phyloP scores from a whole-genome alignment of 768 basidiomycete genomes.

The Mycena vulgaris region DNA sequence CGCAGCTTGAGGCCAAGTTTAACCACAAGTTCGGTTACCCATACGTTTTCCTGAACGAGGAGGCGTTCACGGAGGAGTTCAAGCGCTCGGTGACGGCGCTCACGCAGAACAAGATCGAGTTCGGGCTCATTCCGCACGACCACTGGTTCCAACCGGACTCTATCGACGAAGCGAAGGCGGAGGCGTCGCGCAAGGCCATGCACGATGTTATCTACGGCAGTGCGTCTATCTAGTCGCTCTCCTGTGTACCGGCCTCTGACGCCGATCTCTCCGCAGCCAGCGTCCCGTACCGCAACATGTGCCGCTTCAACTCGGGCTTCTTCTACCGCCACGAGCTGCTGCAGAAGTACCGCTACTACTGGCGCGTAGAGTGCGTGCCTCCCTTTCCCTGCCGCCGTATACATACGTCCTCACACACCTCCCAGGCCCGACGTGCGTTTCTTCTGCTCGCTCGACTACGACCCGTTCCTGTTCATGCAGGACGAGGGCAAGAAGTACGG shows the following conservation, averaged over 20 bases:
- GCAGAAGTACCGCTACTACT: slow-evolving; percentile 71
- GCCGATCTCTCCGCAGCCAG: neutral
- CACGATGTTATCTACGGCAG: slow-evolving; percentile 62
- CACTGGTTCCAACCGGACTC: slow-evolving; percentile 86
- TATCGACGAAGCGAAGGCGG: slow-evolving; percentile 83
- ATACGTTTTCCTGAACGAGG: slow-evolving; percentile 92
- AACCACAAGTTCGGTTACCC: slow-evolving; percentile 87
- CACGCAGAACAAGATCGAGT: slow-evolving; percentile 54
- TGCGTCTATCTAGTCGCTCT: slow-evolving; percentile 44
- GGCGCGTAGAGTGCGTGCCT: slow-evolving; percentile 64
- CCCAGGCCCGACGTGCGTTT: slow-evolving; percentile 65
- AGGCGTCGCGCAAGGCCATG: slow-evolving; percentile 72
- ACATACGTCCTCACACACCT: neutral
- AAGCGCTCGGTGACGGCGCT: slow-evolving; percentile 63
- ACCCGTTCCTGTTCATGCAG: slow-evolving; percentile 73
- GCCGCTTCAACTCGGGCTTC: slow-evolving; percentile 47
- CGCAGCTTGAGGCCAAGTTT: slow-evolving; percentile 77
- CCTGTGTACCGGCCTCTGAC: neutral
- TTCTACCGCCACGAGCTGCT: slow-evolving; percentile 72
- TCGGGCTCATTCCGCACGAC: slow-evolving; percentile 76
- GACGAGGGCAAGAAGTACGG: slow-evolving; percentile 69
- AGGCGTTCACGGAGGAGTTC: slow-evolving; percentile 83
- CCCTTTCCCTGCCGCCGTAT: neutral
- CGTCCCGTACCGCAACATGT: slow-evolving; percentile 38
- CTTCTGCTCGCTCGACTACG: slow-evolving; percentile 67